Evolutionary conservation across 352 stramenopile species (phyloP).

Genomic region (Phytophthora macrochlamydospora): DNA sequence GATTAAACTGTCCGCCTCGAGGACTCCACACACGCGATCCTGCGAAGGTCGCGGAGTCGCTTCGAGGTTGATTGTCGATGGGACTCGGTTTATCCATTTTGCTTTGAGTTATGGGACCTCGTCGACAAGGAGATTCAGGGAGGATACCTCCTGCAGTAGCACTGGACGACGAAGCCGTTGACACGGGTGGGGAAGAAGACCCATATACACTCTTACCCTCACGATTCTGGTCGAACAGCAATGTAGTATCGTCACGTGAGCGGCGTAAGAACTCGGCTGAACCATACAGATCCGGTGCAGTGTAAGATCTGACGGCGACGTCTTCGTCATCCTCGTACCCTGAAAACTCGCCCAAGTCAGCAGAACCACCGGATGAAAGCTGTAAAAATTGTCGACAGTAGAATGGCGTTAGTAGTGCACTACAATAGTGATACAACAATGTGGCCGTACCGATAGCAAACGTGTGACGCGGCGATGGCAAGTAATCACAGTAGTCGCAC

Average conservation of each 20-base stretch:
- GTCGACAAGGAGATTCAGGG: slow-evolving; percentile 21
- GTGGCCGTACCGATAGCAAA: slow-evolving; percentile 57
- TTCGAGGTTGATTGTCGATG: slow-evolving; percentile 20
- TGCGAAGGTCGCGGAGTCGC: slow-evolving; percentile 1
- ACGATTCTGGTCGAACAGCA: slow-evolving; percentile 19
- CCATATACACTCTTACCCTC: slow-evolving; percentile 15
- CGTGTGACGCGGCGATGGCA: slow-evolving; percentile 61
- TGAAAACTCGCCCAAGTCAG: slow-evolving; percentile 56
- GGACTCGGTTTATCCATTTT: slow-evolving; percentile 14
- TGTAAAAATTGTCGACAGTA: slow-evolving; percentile 13
- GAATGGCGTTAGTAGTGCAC: neutral
- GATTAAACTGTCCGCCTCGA: slow-evolving; percentile 24
- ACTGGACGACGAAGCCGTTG: slow-evolving; percentile 14
- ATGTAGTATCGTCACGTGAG: slow-evolving; percentile 27
- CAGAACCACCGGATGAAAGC: slow-evolving; percentile 38
- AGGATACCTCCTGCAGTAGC: slow-evolving; percentile 3
- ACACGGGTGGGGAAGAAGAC: slow-evolving; percentile 21
- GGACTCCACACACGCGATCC: slow-evolving; percentile 22
- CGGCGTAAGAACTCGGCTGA: slow-evolving; percentile 27
- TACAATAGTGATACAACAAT: neutral
- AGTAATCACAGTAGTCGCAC: slow-evolving; percentile 54
- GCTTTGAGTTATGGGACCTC: slow-evolving; percentile 5
- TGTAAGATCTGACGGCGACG: slow-evolving; percentile 43
- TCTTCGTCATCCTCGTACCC: slow-evolving; percentile 63
- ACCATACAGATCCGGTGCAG: slow-evolving; percentile 38